Conservation (phyloP, 164 flowering plant genomes). For the Protea cynaroides region DNA sequence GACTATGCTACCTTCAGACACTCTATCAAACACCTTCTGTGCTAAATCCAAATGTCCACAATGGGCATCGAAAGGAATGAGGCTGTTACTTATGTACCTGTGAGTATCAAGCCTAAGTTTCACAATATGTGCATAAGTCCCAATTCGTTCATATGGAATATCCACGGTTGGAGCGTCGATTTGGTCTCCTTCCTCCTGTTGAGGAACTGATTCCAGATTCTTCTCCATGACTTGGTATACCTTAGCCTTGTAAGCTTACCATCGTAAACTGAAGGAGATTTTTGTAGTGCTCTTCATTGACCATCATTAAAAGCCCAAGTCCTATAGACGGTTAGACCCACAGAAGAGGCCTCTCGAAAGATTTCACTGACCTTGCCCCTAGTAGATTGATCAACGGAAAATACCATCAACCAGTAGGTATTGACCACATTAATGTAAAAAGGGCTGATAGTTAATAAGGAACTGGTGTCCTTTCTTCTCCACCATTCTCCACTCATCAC, state of each 20-base stretch:
- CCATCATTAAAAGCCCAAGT: constrained; percentile 99
- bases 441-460: constrained; percentile 50
- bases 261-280: constrained; percentile 78
- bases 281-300: constrained; percentile 91
- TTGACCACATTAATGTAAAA: constrained; percentile 88
- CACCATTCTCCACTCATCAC: constrained; percentile 73
- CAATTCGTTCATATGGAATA: too few species aligned
- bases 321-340: constrained; percentile 78
- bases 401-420: constrained; percentile 92
- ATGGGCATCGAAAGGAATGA: too few species aligned
- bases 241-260: constrained; percentile 89
- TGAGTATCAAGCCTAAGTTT: constrained; percentile 58
- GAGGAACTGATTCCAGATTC: too few species aligned
- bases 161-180: constrained; percentile 48
- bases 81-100: constrained; percentile 50
- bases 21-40: too few species aligned
- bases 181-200: too few species aligned
- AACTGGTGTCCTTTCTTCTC: constrained; percentile 75
- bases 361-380: constrained; percentile 71
- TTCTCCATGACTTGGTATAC: too few species aligned
- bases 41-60: too few species aligned
- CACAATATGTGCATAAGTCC: too few species aligned
- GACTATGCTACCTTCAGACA: too few species aligned
- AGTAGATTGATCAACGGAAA: constrained; percentile 78
- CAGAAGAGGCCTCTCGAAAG: constrained; percentile 80